phyloP scores from a whole-genome alignment of 352 stramenopile genomes.

The Halophytophthora batemanensis region DNA sequence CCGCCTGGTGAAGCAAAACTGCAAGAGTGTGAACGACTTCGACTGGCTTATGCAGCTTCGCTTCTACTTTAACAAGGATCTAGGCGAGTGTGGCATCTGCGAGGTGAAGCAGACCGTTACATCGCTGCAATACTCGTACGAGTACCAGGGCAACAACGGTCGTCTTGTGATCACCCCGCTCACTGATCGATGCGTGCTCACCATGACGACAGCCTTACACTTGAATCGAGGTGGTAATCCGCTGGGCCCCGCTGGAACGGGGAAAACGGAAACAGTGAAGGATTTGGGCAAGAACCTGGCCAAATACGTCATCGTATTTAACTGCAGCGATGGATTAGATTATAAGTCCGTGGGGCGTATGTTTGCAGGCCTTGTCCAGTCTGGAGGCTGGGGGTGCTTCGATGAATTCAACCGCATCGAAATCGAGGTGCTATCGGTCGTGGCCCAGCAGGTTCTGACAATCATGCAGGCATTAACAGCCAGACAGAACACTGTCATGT shows the following conservation, averaged over 20 bases:
- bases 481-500: conserved; percentile 75
- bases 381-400: conserved; percentile 92
- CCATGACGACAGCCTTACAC: conserved; percentile 91
- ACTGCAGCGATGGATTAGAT: conserved; percentile 93
- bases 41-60: conserved; percentile 88
- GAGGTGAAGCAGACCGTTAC: conserved; percentile 87
- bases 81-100: conserved; percentile 78
- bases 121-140: conserved; percentile 82
- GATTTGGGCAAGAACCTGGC: conserved; percentile 92
- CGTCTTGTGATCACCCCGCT: conserved; percentile 92
- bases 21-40: conserved; percentile 90
- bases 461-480: conserved; percentile 87
- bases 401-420: conserved; percentile 97
- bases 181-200: conserved; percentile 92
- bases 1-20: conserved; percentile 92
- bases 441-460: conserved; percentile 89
- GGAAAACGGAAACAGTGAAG: conserved; percentile 95
- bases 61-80: conserved; percentile 86
- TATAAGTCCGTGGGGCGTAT: conserved; percentile 94
- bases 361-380: conserved; percentile 92
- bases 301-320: conserved; percentile 95
- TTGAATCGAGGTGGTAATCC: conserved; percentile 91
- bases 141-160: conserved; percentile 86
- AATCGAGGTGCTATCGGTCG: conserved; percentile 93
- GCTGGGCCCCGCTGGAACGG: conserved; percentile 88